These are phyloP conservation scores for Salvia hispanica DNA, from an alignment of 257 asterid species.

Conservation along the genomic window DNA sequence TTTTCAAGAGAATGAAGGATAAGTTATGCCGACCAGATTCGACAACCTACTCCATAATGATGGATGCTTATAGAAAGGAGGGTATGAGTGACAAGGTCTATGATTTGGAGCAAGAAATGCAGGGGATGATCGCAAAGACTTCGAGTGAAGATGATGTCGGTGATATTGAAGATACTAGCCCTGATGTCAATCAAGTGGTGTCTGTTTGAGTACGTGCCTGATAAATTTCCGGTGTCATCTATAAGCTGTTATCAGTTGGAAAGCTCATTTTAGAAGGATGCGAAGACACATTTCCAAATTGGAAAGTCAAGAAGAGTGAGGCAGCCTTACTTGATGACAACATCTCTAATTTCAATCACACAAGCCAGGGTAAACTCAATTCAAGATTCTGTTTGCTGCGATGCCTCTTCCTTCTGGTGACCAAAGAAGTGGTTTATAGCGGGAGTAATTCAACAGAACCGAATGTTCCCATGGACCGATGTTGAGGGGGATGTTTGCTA, in stretches of 20 bases:
- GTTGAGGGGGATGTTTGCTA: constrained; percentile 1
- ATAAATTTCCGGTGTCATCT: neutral
- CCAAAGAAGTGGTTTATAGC: neutral
- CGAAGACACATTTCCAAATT: neutral
- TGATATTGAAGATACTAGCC: constrained; percentile 29
- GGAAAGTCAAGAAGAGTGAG: constrained; percentile 10
- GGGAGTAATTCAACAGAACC: neutral
- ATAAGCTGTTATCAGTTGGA: neutral
- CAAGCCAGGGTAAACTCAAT: neutral
- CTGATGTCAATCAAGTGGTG: constrained; percentile 22
- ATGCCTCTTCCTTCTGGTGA: constrained; percentile 2
- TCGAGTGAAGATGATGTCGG: constrained; percentile 28
- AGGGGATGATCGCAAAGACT: constrained; percentile 31
- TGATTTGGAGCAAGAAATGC: constrained; percentile 69
- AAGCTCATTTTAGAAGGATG: constrained; percentile 14
- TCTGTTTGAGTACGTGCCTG: constrained; percentile 23
- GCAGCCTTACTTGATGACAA: neutral
- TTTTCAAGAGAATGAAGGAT: constrained; percentile 80
- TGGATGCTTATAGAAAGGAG: constrained; percentile 74
- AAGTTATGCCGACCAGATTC: constrained; percentile 68
- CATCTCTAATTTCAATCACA: neutral
- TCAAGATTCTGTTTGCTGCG: neutral
- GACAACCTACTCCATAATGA: constrained; percentile 67
- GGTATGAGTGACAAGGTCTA: constrained; percentile 83
- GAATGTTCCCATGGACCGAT: neutral